A percentile compares a stretch with the other conserved stretches of the same genome.
Evolutionary conservation across 1,139 yeast genomes (phyloP).

Genomic region (Starmera stellimalicola): DNA sequence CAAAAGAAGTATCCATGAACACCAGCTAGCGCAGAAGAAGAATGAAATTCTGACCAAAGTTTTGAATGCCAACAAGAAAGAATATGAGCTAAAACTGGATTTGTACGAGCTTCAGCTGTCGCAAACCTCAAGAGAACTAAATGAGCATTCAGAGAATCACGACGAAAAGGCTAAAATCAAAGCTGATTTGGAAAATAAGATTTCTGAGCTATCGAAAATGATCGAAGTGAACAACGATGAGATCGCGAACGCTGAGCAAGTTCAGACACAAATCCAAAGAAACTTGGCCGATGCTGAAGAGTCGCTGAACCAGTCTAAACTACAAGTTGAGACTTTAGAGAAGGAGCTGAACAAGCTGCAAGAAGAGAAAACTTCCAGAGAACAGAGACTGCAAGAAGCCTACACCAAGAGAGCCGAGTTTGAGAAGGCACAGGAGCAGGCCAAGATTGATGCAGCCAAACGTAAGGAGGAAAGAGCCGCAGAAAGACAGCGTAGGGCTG

Average conservation of each 20-base stretch:
- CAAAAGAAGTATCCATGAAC: conserved; percentile 10
- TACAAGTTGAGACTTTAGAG: conserved; percentile 34
- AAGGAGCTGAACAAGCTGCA: conserved; percentile 36
- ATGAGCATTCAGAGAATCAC: conserved; percentile 11
- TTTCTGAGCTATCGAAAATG: conserved; percentile 9
- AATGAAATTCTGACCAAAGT: conserved; percentile 17
- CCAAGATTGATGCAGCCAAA: conserved; percentile 11
- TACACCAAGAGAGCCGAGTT: conserved; percentile 27
- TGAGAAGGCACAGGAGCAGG: conserved; percentile 22
- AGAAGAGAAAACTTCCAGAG: conserved; percentile 34
- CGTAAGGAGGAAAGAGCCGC: conserved; percentile 1
- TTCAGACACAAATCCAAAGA: conserved; percentile 22
- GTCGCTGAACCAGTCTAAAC: conserved; percentile 16
- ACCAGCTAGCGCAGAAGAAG: conserved; percentile 15
- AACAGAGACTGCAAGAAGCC: conserved; percentile 32
- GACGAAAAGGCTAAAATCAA: conserved; percentile 11
- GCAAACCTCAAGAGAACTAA: conserved; percentile 17
- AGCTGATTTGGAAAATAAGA: conserved; percentile 11
- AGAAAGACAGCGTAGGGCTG: conserved; percentile 15
- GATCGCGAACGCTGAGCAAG: conserved; percentile 31
- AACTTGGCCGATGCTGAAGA: conserved; percentile 26
- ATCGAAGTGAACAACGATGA: conserved; percentile 19
- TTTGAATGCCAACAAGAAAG: conserved; percentile 17
- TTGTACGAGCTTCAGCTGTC: conserved; percentile 14
- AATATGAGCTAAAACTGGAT: conserved; percentile 15